Base-by-base conservation (phyloP, 148 eudicot genomes). In the Hydrangea macrophylla region DNA sequence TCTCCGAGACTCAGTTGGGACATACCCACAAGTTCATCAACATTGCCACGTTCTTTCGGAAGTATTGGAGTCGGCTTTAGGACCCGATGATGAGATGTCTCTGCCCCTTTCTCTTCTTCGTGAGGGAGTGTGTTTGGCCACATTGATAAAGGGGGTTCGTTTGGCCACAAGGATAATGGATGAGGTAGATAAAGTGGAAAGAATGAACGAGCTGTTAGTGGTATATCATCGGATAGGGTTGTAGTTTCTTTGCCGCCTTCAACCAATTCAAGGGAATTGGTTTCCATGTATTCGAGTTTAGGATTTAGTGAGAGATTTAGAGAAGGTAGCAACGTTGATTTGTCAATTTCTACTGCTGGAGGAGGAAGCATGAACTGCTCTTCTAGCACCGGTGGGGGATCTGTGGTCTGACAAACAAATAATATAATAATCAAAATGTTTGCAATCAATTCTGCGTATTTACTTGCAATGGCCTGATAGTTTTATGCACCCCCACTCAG, bases 1-100 rank as follows among this genome's bases (percentile, higher is more conserved):
- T 87, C 92, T 12, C 71, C 80, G 30, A 92, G 72, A 56, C 79
- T 87, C 18, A 92, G 84, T 58, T 82, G 86, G 58, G 92, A 87
- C 85, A 92, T 73, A 22, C 93, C 88, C 40, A 87, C 88, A 13
- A 89, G 73, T 60, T 90, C 92, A 62, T 90, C 88, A 1, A 82
- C 84, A 68, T 86, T 84, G 51, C 82, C 82, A 0, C 92, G 82
- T 68, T 86, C 90, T 78, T 84, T 89, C 0, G 75, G 75, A 33
- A 81, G 77, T 32, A 81, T 65, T 2, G 98, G 86, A 59, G 77
- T 80, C 31, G 92, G 88, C 69, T 81, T 89, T 30, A 82, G 62
- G 69, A 85, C 87, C 71, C 78, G 81, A 72, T 92, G 91, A 28
- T 76, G 78, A 61, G 82, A 66, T 56, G 44, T 42, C 51, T 80